A percentile compares a stretch with the other conserved stretches of the same genome.
These are phyloP conservation scores for Sedum album DNA, from an alignment of 164 flowering plant genomes.

Conservation along the genomic window DNA sequence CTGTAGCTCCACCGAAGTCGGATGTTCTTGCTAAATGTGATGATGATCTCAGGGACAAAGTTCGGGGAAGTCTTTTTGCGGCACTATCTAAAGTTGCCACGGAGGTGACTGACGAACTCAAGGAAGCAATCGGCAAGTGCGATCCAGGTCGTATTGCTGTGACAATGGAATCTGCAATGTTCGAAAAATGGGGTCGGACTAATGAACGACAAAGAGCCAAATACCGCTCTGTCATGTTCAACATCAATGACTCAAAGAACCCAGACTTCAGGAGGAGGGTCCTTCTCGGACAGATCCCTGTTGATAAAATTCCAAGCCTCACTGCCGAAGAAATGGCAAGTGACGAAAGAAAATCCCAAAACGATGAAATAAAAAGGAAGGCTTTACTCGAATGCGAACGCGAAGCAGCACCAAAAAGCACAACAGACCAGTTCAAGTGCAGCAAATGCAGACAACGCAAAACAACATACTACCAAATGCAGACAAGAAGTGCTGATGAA, in stretches of 20 bases:
- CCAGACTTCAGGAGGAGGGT: slow-evolving; percentile 85
- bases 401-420: slow-evolving; percentile 45
- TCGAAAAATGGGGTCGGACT: slow-evolving; percentile 68
- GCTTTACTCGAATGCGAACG: slow-evolving; percentile 75
- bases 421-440: slow-evolving; percentile 83
- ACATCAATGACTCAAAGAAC: slow-evolving; percentile 71
- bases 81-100: slow-evolving; percentile 56
- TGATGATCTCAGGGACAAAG: slow-evolving; percentile 63
- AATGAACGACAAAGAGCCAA: slow-evolving; percentile 64
- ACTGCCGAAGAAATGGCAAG: slow-evolving; percentile 87
- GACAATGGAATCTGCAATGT: slow-evolving; percentile 71
- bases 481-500: slow-evolving; percentile 97
- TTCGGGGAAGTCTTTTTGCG: slow-evolving; percentile 60
- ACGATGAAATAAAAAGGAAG: slow-evolving; percentile 54
- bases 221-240: slow-evolving; percentile 86
- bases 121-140: slow-evolving; percentile 41
- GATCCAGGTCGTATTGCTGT: slow-evolving; percentile 78
- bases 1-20: slow-evolving; percentile 42
- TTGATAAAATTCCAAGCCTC: slow-evolving; percentile 53
- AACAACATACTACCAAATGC: slow-evolving; percentile 78
- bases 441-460: slow-evolving; percentile 79
- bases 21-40: slow-evolving; percentile 52
- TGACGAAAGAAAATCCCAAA: slow-evolving; percentile 49
- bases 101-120: slow-evolving; percentile 48
- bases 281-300: slow-evolving; percentile 59